Evolutionary conservation across 352 stramenopile genomes (phyloP), one percentile per base, ranked within the genome.

Genomic region (Saprolegnia parasitica): DNA sequence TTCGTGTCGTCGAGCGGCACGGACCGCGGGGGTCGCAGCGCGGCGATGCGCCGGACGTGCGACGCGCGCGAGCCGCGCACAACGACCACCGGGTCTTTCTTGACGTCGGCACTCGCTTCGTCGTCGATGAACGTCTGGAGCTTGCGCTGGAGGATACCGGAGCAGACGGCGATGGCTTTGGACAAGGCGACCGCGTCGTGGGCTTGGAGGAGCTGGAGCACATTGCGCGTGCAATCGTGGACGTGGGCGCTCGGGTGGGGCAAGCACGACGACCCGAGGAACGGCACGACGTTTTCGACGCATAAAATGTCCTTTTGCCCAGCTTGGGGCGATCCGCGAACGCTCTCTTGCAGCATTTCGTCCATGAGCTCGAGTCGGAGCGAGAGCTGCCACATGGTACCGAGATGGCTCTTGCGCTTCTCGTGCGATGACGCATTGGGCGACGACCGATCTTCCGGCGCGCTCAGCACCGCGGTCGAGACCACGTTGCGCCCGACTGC

Each of bases 251-350:
- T 93, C 11, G 84, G 75, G 32, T 90, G 82, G 0, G 77, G 77
- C 54, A 80, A 75, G 35, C 77, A 87, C 0, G 83, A 91, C 37
- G 63, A 47, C 0, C 84, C 84, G 0, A 94, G 73, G 32, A 94
- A 90, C 4, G 81, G 83, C 0, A 94, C 78, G 23, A 94, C 68
- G 45, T 88, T 94, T 1, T 86, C 84, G 21, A 91, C 72, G 8
- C 73, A 75, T 2, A 94, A 68, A 0, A 75, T 45, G 23, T 92
- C 86, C 0, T 68, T 70, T 35, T 35, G 29, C 29, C n/a, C 0
- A 73, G 45, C 71, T 75, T 18, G 77, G 56, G 5, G 76, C 40
- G 35, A 45, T 29, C 55, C 3, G 29, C 21, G 0, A 39, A 21
- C 4, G 40, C 21, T 56, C 2, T 78, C 11, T 29, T 56, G 18